These are phyloP conservation scores for Citrullus colocynthis DNA, from an alignment of 306 rosid genomes.

Conservation along the genomic window DNA sequence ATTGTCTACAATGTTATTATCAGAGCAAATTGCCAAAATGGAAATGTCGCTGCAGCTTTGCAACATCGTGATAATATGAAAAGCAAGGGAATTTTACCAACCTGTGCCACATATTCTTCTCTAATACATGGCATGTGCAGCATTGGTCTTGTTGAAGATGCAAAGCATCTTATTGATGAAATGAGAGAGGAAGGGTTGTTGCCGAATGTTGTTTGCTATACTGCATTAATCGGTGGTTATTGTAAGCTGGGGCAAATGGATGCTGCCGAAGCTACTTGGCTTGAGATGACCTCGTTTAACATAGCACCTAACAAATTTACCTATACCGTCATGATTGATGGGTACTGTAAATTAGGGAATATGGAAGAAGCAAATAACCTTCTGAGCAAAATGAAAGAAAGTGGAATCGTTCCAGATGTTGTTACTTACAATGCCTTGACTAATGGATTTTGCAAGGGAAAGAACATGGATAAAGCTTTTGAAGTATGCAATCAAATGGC, in stretches of 20 bases:
- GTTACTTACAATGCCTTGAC: slow-evolving; percentile 35
- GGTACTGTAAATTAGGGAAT: slow-evolving; percentile 55
- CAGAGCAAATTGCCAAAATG: slow-evolving; percentile 32
- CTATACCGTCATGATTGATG: slow-evolving; percentile 58
- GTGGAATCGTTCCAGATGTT: slow-evolving; percentile 43
- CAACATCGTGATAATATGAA: slow-evolving; percentile 42
- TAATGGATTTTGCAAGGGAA: slow-evolving; percentile 35
- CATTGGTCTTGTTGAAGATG: slow-evolving; percentile 41
- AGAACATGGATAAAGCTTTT: slow-evolving; percentile 27
- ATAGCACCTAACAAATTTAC: slow-evolving; percentile 52
- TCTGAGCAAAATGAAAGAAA: slow-evolving; percentile 36
- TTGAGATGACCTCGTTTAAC: slow-evolving; percentile 33
- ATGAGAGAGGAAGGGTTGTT: slow-evolving; percentile 46
- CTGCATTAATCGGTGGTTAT: slow-evolving; percentile 64
- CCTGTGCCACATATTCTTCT: slow-evolving; percentile 52
- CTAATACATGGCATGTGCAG: slow-evolving; percentile 61
- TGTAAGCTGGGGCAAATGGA: slow-evolving; percentile 62
- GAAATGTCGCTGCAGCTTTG: slow-evolving; percentile 40
- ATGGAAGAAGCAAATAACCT: slow-evolving; percentile 41
- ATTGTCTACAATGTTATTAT: slow-evolving; percentile 55
- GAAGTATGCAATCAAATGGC: slow-evolving; percentile 22
- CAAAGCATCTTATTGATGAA: slow-evolving; percentile 36
- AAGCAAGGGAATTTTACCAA: slow-evolving; percentile 33
- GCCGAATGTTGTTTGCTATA: slow-evolving; percentile 53
- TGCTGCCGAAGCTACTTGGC: slow-evolving; percentile 21